Evolutionary conservation across 306 rosid species (phyloP).

Genomic region (Mimosa pudica): DNA sequence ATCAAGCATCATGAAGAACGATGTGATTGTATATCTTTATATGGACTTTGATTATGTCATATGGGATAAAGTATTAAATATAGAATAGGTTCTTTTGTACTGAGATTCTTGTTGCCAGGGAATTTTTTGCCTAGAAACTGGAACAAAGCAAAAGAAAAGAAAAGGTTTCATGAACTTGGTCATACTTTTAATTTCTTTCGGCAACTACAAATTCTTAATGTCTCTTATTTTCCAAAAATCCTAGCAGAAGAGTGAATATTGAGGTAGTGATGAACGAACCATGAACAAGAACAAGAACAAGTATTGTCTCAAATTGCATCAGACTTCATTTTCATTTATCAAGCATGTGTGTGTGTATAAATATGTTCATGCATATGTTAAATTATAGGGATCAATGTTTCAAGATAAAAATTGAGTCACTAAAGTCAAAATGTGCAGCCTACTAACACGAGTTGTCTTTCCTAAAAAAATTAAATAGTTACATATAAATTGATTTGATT

Average conservation of each 20-base stretch:
- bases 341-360: no score
- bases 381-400: no score
- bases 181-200: not conserved
- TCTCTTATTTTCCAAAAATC: not conserved
- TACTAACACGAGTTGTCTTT: no score
- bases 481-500: no score
- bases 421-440: no score
- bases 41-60: not conserved
- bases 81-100: not conserved
- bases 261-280: conserved; percentile 17
- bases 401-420: no score
- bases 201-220: conserved; percentile 1
- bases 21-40: not conserved
- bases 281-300: no score
- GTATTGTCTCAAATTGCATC: no score
- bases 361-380: no score
- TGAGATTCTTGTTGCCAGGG: conserved; percentile 19
- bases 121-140: conserved; percentile 5
- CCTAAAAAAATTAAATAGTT: no score
- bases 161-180: not conserved
- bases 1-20: not conserved
- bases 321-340: not conserved
- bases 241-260: conserved; percentile 13
- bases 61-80: not conserved
- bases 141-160: conserved; percentile 33